Conservation (phyloP, 2,329 filamentous ascomycete genomes). For the Ustulina deusta region DNA sequence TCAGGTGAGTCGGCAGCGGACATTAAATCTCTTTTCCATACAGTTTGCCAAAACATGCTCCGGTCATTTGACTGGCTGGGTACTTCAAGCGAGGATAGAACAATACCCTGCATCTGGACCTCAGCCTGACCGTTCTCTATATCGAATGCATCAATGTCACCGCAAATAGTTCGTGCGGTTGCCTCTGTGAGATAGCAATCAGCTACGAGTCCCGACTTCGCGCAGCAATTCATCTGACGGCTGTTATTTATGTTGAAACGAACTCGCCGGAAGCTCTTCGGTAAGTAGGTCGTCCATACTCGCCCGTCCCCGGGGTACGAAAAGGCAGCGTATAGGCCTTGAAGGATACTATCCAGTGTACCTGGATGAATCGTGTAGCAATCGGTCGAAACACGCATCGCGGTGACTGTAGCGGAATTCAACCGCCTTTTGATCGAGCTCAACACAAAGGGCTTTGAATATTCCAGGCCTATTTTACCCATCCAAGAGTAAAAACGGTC, state of each 20-base stretch:
- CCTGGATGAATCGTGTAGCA: slow-evolving; percentile 21
- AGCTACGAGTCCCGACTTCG: background rate
- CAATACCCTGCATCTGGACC: slow-evolving; percentile 18
- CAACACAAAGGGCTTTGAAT: slow-evolving; percentile 10
- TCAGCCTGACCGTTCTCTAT: background rate
- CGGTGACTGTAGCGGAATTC: background rate
- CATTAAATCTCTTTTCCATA: slow-evolving; percentile 18
- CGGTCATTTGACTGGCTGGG: slow-evolving; percentile 25
- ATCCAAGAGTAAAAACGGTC: slow-evolving; percentile 36
- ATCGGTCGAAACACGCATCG: no score
- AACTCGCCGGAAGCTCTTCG: slow-evolving; percentile 23
- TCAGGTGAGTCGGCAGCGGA: background rate
- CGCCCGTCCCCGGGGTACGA: slow-evolving; percentile 25
- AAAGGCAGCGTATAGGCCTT: slow-evolving; percentile 31
- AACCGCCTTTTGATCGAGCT: slow-evolving; percentile 19
- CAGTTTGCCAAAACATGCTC: slow-evolving; percentile 24
- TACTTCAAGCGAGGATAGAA: slow-evolving; percentile 24
- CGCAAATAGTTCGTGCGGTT: background rate
- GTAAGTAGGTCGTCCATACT: slow-evolving; percentile 28
- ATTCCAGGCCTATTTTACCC: slow-evolving; percentile 19
- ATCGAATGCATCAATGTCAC: slow-evolving; percentile 18
- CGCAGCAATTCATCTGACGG: background rate
- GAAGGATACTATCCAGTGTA: slow-evolving; percentile 27
- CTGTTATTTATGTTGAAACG: background rate
- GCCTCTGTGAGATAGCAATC: slow-evolving; percentile 5